Base-by-base conservation (phyloP, 805 yeast genomes). In the Cephaloascus albidus region DNA sequence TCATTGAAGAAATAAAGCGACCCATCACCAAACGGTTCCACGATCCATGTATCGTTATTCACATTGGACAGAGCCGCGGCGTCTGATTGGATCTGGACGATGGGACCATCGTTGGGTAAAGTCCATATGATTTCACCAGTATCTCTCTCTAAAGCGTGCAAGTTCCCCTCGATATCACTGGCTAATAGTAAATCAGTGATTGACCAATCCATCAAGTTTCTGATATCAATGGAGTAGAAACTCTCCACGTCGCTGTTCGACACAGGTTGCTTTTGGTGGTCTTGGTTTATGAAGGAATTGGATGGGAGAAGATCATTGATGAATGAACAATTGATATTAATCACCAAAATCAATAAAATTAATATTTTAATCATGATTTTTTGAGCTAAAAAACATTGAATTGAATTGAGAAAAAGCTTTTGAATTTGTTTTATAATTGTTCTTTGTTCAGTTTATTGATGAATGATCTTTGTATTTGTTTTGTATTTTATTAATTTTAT, bases 21-120 rank as follows among this genome's bases (percentile, higher is more conserved):
- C 1, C 98, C 98, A 42, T 85, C 95, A 3, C 79, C 81, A 46
- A 72, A 74, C 0, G 97, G 97, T 49, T 93, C 98, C 1, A 93
- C 90, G 38, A 90, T 80, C 90, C 97, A 85, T 0, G 81, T 74
- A 38, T 23, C 18, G 14, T 31, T 31, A n/a, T 31, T 16, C 6
- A n/a, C 18, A 31, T 31, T 31, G 5, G 33, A 17, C 32, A 46
- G 18, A 4, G 39, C 30, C 2, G 44, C 8, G 12, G 33, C 15
- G 4, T 45, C 35, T 15, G 61, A 46, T 43, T 48, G 58, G 4
- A 66, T 68, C 23, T 61, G 58, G 10, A 83, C 85, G 39, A 84
- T 60, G 0, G 94, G 81, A 2, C 71, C 74, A 16, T 73, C 75
- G 3, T 85, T 77, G 3, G 76, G 73, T 3, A 88, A 58, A 0